Evolutionary conservation across 2,329 filamentous ascomycete species (phyloP), one percentile per base, ranked within the genome.

Genomic region (Ilyonectria mors-panacis): DNA sequence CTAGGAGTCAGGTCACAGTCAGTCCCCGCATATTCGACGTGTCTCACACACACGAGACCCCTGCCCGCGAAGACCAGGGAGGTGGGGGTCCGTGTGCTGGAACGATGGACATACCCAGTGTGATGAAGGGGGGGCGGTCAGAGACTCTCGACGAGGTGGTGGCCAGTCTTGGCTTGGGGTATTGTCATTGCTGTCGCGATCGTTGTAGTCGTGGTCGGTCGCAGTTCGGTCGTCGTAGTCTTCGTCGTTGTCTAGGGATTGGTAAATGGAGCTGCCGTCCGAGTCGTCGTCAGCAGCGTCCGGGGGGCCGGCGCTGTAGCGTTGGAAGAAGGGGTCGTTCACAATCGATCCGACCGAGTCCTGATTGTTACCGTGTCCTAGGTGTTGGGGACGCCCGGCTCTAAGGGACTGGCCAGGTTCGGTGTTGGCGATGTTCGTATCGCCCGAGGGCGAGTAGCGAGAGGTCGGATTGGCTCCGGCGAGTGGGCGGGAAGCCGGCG

Each of bases 321-420:
- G 83, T 72, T 84, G 82, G 78, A 87, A 86, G 76, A 88, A 87
- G 33, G 85, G 85, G 70, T 88, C 86, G 82, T 89, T 85, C 75
- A 86, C 79, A 67, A 88, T 86, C 66, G 86, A 88, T 57, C 82
- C 77, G 69, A 88, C 79, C 19, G 86, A 89, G 72, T 85, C 84
- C 67, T 15, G n/a, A 42, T 42, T 42, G 39, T 42, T 42, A 17
- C 39, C 39, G 39, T 85, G 82, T 72, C 79, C 77, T 58, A 71
- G 74, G 35, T 64, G 53, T 59, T 73, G 62, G 56, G 69, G 60
- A 59, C 39, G 35, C 26, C 26, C 26, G 63, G 59, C 42, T 63
- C 65, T 70, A 68, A 59, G 72, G 70, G 59, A 63, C 37, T 13
- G 66, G 66, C 70, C 57, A 63, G 65, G 67, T 42, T 73, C 71